Evolutionary conservation across 2,329 filamentous ascomycete genomes (phyloP), one percentile per base, ranked within the genome.

Genomic region (Didymella sp.): DNA sequence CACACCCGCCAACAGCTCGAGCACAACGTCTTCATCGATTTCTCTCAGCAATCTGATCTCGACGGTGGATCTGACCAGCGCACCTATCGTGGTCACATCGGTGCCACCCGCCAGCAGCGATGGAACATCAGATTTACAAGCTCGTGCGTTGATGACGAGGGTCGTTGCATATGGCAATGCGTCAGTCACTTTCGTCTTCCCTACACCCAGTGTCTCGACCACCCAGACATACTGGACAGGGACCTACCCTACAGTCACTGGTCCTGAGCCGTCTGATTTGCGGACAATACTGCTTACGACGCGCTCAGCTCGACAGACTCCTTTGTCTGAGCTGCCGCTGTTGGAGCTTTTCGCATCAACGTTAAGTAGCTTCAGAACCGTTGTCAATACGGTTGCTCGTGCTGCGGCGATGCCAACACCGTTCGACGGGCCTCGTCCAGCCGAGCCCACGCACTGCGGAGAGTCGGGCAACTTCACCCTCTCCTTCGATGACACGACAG

Each of bases 401-500:
- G 60, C 57, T 2, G 51, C 49, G n/a, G 58, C 44, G 2, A 60
- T 41, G n/a, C 27, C 37, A 0, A 42, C 31, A 21, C 38, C 56
- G 17, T 53, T 21, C 0, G 41, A 35, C 3, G 28, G 47, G 6
- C 44, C 41, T 13, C 51, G 51, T 11, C 31, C 43, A 21, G 57
- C 66, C 15, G 63, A 59, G n/a, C 64, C 69, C 3, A 63, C 58
- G 1, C 41, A 49, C 6, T 81, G 80, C 48, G 80, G 80, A 17
- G 79, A 82, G 61, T 73, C 73, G 49, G 80, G 80, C 33, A 75
- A 78, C 52, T 81, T 81, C 55, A 77, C 74, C 6, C 60, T 73
- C 22, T 64, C 38, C 0, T 73, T 74, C n/a, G 73, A 69, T 35
- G 66, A 65, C 54, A 67, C 58, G 5, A 60, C 62, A 7, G 67